Evolutionary conservation across 805 yeast species (phyloP).

Genomic region (Metschnikowia similis): DNA sequence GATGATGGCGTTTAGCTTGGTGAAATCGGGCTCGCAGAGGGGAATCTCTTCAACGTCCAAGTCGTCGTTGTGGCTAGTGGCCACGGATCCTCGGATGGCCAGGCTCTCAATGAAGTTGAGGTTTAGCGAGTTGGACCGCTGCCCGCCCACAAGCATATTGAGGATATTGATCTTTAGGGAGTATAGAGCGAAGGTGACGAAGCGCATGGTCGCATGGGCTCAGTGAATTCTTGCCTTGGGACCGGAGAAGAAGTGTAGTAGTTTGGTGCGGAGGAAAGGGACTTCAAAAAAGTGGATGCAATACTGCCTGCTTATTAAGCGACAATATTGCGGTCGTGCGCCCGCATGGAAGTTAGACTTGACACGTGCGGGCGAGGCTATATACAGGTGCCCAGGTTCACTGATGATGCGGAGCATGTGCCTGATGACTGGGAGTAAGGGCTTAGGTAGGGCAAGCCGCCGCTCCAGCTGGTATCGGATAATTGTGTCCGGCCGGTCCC

Average conservation of each 20-base stretch:
- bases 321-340: neutral
- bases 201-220: conserved; percentile 22
- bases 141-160: conserved; percentile 30
- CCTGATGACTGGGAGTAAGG: too few species aligned
- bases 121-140: conserved; percentile 30
- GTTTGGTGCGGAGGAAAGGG: too few species aligned
- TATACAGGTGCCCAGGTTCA: neutral
- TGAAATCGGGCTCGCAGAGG: neutral
- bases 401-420: neutral
- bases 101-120: conserved; percentile 33
- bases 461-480: too few species aligned
- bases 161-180: conserved; percentile 35
- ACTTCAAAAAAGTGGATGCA: neutral
- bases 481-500: too few species aligned
- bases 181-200: conserved; percentile 30
- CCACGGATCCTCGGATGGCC: conserved; percentile 22
- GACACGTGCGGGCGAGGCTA: neutral
- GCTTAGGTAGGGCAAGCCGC: too few species aligned
- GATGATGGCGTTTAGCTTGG: neutral
- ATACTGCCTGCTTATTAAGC: neutral
- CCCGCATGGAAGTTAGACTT: neutral
- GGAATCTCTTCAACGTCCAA: neutral
- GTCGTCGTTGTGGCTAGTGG: conserved; percentile 24
- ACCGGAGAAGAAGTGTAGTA: too few species aligned
- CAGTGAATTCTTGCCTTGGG: too few species aligned